Base-by-base conservation (phyloP, 2,329 filamentous ascomycete genomes). In the Hymenoscyphus occultus region DNA sequence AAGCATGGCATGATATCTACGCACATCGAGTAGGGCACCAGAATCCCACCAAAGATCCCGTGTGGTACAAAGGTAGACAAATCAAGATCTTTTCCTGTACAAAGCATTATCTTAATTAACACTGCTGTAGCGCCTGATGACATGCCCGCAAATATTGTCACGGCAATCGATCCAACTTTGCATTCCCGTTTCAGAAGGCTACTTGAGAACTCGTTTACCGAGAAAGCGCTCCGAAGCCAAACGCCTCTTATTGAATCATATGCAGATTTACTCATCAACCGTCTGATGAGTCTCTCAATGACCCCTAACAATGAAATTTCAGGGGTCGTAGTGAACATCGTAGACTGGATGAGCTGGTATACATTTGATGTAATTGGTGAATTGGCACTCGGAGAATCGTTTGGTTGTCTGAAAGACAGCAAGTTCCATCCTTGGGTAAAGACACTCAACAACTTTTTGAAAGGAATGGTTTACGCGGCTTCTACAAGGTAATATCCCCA, bases 211-310 rank as follows among this genome's bases (percentile, higher is more conserved):
- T 59, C 56, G 16, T 59, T 59, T n/a, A 59, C 66, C 1, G 71
- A 71, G 16, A 63, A 63, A 32, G 59, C 69, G 9, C 66, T 73
- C 60, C 62, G 64, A 16, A 68, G 65, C 1, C 71, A 73, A 39
- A 65, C 71, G 58, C 68, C 68, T 13, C 64, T 72, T 57, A 68
- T 72, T 59, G 61, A 60, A 39, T 31, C 56, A 5, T 72, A 28
- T 54, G 58, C 70, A 7, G 39, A 66, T 45, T 13, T 61, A 22
- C 22, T 65, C 14, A 65, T 64, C 32, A 45, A 39, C 10, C 45
- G 57, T 14, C 45, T 65, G 1, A 61, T 32, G 7, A 3, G 22
- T 9, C 56, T 59, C 12, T n/a, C 42, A 5, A 5, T 2, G 7
- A 40, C 10, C 1, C 6, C 56, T 6, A 35, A 40, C 39, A 32